Evolutionary conservation across 2,329 filamentous ascomycete species (phyloP).

Genomic region (Scytalidium lignicola): DNA sequence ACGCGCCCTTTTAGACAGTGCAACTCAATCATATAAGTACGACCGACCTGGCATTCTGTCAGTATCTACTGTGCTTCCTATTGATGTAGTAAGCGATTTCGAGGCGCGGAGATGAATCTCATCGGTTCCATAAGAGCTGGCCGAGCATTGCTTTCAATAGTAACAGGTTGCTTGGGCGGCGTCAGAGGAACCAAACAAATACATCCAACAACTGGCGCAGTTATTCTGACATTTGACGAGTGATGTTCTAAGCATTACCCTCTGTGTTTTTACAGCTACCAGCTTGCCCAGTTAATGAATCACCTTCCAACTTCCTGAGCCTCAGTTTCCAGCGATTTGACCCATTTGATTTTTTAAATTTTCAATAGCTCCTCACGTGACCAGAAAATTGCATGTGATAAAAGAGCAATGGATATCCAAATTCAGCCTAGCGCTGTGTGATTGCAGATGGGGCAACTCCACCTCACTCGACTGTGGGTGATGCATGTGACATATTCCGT

Average conservation of each 20-base stretch:
- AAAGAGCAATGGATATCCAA: not conserved
- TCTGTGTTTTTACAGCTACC: no score
- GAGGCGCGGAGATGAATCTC: constrained; percentile 48
- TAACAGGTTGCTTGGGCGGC: constrained; percentile 65
- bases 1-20: constrained; percentile 84
- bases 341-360: no score
- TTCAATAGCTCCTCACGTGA: not conserved
- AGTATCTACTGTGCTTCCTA: constrained; percentile 45
- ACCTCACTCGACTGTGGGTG: not conserved
- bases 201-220: not conserved
- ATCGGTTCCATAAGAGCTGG: constrained; percentile 54
- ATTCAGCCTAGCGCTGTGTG: not conserved
- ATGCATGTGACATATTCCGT: not conserved
- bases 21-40: constrained; percentile 62
- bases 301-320: no score
- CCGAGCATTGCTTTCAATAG: constrained; percentile 38
- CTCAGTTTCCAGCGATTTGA: no score
- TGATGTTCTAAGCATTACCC: no score
- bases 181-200: constrained; percentile 76
- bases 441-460: not conserved
- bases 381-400: not conserved
- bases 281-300: no score
- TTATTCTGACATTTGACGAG: not conserved
- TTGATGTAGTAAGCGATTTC: constrained; percentile 62
- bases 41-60: constrained; percentile 65